A percentile compares a stretch with the other conserved stretches of the same genome.
phyloP scores from a whole-genome alignment of 2,329 filamentous ascomycete species.

The Ascochyta pisi region DNA sequence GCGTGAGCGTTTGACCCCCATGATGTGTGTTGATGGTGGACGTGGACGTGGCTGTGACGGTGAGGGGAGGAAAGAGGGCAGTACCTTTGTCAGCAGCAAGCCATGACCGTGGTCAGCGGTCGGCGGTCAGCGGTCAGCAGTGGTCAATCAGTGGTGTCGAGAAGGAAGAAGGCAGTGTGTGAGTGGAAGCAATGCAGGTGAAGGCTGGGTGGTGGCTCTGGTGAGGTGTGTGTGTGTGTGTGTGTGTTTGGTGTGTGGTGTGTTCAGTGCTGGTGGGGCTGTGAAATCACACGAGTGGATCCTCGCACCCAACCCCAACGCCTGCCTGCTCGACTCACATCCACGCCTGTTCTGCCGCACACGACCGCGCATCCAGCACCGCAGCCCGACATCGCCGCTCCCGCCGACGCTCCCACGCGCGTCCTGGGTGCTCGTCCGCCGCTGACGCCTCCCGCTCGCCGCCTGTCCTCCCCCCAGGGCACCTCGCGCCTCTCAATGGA shows the following conservation, averaged over 20 bases:
- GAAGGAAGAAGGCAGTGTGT: too few species aligned
- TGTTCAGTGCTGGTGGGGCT: slow-evolving; percentile 4
- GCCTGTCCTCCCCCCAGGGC: slow-evolving; percentile 45
- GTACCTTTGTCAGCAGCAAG: neutral
- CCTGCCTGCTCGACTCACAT: slow-evolving; percentile 9
- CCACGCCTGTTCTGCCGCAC: neutral
- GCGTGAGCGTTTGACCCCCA: slow-evolving; percentile 67
- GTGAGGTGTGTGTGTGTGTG: neutral
- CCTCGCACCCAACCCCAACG: slow-evolving; percentile 2
- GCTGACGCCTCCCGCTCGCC: slow-evolving; percentile 30
- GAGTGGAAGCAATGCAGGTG: neutral
- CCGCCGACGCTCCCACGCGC: too few species aligned
- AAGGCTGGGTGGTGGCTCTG: neutral
- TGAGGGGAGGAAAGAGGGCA: slow-evolving; percentile 14
- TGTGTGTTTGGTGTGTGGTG: too few species aligned
- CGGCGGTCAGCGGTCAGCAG: too few species aligned
- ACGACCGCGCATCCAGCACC: too few species aligned
- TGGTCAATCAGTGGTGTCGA: slow-evolving; percentile 3
- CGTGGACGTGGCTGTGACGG: slow-evolving; percentile 6
- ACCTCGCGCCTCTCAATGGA: slow-evolving; percentile 61
- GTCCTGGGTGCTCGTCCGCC: slow-evolving; percentile 35
- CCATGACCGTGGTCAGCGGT: too few species aligned
- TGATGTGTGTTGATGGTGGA: slow-evolving; percentile 37
- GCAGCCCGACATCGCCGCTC: slow-evolving; percentile 12
- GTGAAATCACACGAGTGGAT: slow-evolving; percentile 11